These are phyloP conservation scores for Colletotrichum destructivum DNA, from an alignment of 2,329 filamentous ascomycete species.

Conservation along the genomic window DNA sequence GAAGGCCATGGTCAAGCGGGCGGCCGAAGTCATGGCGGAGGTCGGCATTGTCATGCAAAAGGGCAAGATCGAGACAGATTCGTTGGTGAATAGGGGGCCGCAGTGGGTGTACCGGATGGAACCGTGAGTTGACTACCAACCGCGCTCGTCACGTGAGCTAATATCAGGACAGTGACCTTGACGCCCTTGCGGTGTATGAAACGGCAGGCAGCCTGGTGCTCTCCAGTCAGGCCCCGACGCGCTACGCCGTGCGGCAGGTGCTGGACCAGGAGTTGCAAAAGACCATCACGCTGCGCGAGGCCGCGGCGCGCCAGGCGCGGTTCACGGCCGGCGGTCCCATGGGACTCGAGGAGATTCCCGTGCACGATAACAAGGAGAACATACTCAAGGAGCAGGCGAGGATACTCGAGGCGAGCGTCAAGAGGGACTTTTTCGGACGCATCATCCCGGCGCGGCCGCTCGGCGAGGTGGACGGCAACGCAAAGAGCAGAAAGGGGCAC, in stretches of 20 bases:
- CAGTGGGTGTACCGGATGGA: conserved; percentile 95
- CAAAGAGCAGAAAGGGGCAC: conserved; percentile 45
- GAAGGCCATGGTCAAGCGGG: conserved; percentile 83
- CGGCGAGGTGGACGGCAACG: conserved; percentile 59
- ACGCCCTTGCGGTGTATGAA: conserved; percentile 82
- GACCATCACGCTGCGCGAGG: conserved; percentile 77
- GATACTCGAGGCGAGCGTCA: conserved; percentile 61
- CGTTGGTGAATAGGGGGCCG: conserved; percentile 69
- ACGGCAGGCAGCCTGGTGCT: conserved; percentile 71
- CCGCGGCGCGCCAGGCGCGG: conserved; percentile 75
- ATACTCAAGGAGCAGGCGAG: conserved; percentile 51
- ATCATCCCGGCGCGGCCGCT: conserved; percentile 66
- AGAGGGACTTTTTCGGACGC: conserved; percentile 90
- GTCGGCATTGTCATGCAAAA: conserved; percentile 86
- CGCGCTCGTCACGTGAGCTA: conserved; percentile 20
- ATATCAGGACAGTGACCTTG: conserved; percentile 71
- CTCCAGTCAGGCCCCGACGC: conserved; percentile 77
- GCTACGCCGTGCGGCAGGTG: conserved; percentile 95
- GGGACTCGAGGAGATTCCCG: conserved; percentile 42
- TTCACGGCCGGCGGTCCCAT: conserved; percentile 63
- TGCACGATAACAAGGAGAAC: conserved; percentile 59
- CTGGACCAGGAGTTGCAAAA: conserved; percentile 91
- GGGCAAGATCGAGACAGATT: conserved; percentile 82
- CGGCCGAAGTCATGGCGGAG: conserved; percentile 86
- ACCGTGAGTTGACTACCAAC: conserved; percentile 72